A percentile compares a stretch with the other conserved stretches of the same genome.
These are phyloP conservation scores for Cadophora gregata DNA, from an alignment of 2,329 filamentous ascomycete species.

Conservation along the genomic window DNA sequence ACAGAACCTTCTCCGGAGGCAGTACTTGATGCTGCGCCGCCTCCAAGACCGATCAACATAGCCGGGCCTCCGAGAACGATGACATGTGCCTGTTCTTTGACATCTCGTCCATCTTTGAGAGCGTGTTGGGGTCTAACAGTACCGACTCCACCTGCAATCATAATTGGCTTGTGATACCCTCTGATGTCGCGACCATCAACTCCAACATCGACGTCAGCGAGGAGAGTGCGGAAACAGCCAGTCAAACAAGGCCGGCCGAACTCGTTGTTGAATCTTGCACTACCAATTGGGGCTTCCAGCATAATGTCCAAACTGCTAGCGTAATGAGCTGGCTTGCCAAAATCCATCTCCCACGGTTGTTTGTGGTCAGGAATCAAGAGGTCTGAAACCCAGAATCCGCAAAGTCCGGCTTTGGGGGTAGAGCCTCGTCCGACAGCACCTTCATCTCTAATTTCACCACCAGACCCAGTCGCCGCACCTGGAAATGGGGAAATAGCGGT, in stretches of 20 bases:
- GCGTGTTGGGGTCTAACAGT: slow-evolving; percentile 91
- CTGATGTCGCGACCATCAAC: slow-evolving; percentile 70
- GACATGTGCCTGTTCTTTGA: slow-evolving; percentile 85
- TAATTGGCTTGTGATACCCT: slow-evolving; percentile 98
- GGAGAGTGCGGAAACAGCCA: slow-evolving; percentile 90
- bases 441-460: slow-evolving; percentile 95
- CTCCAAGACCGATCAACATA: slow-evolving; percentile 96
- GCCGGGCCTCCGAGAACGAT: slow-evolving; percentile 94
- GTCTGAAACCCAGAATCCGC: slow-evolving; percentile 95
- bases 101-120: slow-evolving; percentile 79
- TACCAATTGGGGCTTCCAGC: slow-evolving; percentile 95
- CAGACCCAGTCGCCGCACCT: slow-evolving; percentile 92
- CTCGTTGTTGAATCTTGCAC: slow-evolving; percentile 96
- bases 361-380: slow-evolving; percentile 83
- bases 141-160: slow-evolving; percentile 95
- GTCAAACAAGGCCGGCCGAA: slow-evolving; percentile 89
- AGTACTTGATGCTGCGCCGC: slow-evolving; percentile 91
- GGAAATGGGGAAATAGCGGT: slow-evolving; percentile 93
- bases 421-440: slow-evolving; percentile 93
- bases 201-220: slow-evolving; percentile 69
- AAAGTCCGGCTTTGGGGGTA: slow-evolving; percentile 87
- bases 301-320: slow-evolving; percentile 96
- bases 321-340: slow-evolving; percentile 89
- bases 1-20: slow-evolving; percentile 87
- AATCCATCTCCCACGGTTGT: slow-evolving; percentile 88